Conservation (phyloP, 139 green algal species). For the Picochlorum sp. region DNA sequence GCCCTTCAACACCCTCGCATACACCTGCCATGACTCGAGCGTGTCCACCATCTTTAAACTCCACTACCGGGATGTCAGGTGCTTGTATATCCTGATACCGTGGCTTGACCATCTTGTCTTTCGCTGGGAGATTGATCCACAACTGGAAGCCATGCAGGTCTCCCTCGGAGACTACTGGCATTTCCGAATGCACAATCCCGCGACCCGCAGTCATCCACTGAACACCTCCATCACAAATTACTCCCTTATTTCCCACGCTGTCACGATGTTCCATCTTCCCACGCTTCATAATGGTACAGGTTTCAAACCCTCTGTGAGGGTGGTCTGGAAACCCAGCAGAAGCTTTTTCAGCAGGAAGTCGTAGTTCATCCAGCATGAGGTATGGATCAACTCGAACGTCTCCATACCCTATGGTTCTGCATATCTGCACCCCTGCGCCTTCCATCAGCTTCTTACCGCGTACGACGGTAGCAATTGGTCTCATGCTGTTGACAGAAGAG, state of each 20-base stretch:
- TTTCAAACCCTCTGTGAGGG: constrained; percentile 78
- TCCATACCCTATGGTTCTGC: constrained; percentile 63
- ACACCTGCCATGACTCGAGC: constrained; percentile 76
- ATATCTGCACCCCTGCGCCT: constrained; percentile 70
- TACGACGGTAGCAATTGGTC: neutral
- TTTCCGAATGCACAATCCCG: constrained; percentile 81
- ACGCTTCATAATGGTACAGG: constrained; percentile 79
- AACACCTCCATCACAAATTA: constrained; percentile 75
- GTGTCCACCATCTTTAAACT: constrained; percentile 20
- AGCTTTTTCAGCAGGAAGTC: constrained; percentile 47
- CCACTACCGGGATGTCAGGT: constrained; percentile 53
- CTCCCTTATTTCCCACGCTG: constrained; percentile 66
- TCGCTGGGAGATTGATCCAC: constrained; percentile 79
- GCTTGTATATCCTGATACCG: constrained; percentile 67
- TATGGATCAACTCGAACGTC: constrained; percentile 62
- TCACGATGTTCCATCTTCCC: constrained; percentile 80
- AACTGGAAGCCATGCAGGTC: constrained; percentile 82
- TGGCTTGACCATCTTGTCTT: constrained; percentile 84
- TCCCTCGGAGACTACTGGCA: constrained; percentile 53
- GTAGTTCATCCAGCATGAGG: constrained; percentile 56
- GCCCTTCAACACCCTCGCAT: constrained; percentile 14
- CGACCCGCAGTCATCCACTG: constrained; percentile 83
- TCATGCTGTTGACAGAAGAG: neutral
- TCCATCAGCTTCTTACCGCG: constrained; percentile 41
- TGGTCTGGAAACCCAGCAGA: constrained; percentile 78